These are phyloP conservation scores for Botrytis cinerea DNA, from an alignment of 2,329 filamentous ascomycete genomes.

Conservation along the genomic window DNA sequence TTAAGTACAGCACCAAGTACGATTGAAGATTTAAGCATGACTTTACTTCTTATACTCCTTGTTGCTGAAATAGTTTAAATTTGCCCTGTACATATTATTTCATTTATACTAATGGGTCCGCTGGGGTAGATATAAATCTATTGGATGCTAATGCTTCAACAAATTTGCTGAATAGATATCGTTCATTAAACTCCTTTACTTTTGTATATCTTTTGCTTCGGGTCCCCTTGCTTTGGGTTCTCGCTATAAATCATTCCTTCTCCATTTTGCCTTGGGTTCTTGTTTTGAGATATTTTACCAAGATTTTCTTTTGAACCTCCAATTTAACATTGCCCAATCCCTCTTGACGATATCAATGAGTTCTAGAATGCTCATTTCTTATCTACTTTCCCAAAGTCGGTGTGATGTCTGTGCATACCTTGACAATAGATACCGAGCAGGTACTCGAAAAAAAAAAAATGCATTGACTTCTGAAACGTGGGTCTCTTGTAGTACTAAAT, in stretches of 20 bases:
- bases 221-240: not conserved
- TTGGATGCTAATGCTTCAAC: not conserved
- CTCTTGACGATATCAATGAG: not conserved
- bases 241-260: not conserved
- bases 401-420: slow-evolving; percentile 12
- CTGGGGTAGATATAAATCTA: not conserved
- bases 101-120: not conserved
- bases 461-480: slow-evolving; percentile 11
- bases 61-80: not conserved
- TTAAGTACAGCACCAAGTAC: not conserved
- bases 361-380: not conserved
- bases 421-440: not conserved
- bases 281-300: not conserved
- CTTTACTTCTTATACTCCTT: not conserved
- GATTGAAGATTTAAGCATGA: not conserved
- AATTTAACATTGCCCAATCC: not conserved
- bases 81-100: not conserved
- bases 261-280: not conserved
- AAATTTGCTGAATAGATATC: not conserved
- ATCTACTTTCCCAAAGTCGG: not conserved
- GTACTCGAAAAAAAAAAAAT: not conserved
- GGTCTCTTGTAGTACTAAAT: not conserved
- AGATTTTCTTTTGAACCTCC: not conserved
- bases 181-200: not conserved
- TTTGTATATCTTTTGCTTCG: not conserved